These are phyloP conservation scores for Pseudogymnoascus sp. DNA, from an alignment of 2,329 filamentous ascomycete genomes.

Conservation along the genomic window DNA sequence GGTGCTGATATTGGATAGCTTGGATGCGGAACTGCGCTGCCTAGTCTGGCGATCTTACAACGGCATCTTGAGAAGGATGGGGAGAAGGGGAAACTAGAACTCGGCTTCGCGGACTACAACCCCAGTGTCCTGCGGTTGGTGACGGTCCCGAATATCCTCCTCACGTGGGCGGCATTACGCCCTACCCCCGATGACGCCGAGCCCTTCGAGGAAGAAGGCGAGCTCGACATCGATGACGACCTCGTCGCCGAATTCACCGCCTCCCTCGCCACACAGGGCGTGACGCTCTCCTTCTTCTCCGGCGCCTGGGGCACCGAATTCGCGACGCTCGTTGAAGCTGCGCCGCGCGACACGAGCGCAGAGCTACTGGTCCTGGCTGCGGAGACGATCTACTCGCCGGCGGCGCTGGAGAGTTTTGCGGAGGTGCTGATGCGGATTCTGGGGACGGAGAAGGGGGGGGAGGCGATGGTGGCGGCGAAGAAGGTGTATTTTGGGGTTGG, in stretches of 20 bases:
- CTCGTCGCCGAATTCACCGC: conserved; percentile 53
- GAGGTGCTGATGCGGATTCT: conserved; percentile 58
- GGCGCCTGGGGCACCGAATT: conserved; percentile 67
- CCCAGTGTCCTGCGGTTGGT: conserved; percentile 69
- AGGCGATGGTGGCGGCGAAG: conserved; percentile 66
- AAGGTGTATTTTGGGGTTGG: conserved; percentile 79
- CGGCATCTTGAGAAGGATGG: conserved; percentile 34
- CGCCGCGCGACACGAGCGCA: conserved; percentile 22
- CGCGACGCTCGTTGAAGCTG: conserved; percentile 46
- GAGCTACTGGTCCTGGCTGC: conserved; percentile 56
- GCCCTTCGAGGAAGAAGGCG: conserved; percentile 25
- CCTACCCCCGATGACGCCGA: conserved; percentile 10
- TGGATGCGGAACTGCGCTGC: conserved; percentile 71
- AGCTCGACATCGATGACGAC: conserved; percentile 28
- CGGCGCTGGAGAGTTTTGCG: conserved; percentile 61
- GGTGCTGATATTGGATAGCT: conserved; percentile 41
- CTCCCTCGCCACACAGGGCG: conserved; percentile 42
- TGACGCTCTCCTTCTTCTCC: conserved; percentile 61
- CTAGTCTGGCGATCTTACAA: conserved; percentile 64
- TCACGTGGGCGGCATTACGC: conserved; percentile 49
- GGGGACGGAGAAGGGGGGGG: conserved; percentile 37
- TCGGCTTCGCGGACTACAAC: conserved; percentile 75
- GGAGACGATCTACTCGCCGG: conserved; percentile 78
- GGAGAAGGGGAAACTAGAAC: conserved; percentile 35
- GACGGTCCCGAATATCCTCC: conserved; percentile 69